A percentile compares a stretch with the other conserved stretches of the same genome.
Evolutionary conservation across 2,329 filamentous ascomycete species (phyloP).

Genomic region (Zalaria sp.): DNA sequence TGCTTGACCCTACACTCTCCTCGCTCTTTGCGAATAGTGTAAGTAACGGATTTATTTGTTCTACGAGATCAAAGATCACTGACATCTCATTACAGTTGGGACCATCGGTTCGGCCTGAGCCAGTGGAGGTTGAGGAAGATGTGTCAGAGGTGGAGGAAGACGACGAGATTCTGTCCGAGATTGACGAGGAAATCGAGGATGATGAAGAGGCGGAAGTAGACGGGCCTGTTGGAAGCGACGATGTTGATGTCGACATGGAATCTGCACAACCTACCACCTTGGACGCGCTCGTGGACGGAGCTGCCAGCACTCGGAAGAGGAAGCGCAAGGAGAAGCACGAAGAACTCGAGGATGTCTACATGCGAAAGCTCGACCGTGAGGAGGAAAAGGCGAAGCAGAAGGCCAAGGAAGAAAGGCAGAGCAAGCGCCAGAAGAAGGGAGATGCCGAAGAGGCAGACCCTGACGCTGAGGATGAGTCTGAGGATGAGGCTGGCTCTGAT

Average conservation of each 20-base stretch:
- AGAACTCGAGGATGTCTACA: conserved; percentile 30
- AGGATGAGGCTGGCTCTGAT: conserved; percentile 13
- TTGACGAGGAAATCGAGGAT: conserved; percentile 15
- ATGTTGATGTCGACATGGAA: conserved; percentile 12
- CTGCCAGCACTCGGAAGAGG: conserved; percentile 38
- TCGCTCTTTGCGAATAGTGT: conserved; percentile 32
- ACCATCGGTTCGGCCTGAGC: not conserved
- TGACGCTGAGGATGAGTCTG: conserved; percentile 11
- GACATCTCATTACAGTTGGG: not conserved
- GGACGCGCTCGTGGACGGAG: conserved; percentile 9
- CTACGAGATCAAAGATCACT: too few species aligned
- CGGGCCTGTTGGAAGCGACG: conserved; percentile 11
- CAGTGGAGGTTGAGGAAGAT: conserved; percentile 2
- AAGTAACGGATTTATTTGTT: not conserved
- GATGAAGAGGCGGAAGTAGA: conserved; percentile 21
- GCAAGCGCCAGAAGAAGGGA: conserved; percentile 9
- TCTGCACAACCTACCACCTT: conserved; percentile 11
- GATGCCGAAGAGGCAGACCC: conserved; percentile 17
- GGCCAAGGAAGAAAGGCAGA: conserved; percentile 1
- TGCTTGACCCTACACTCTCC: conserved; percentile 27
- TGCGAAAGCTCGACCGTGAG: conserved; percentile 45
- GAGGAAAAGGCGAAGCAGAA: conserved; percentile 17
- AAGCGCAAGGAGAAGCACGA: conserved; percentile 29
- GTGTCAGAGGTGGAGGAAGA: conserved; percentile 18
- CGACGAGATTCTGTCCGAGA: conserved; percentile 12